Evolutionary conservation across 2,329 filamentous ascomycete species (phyloP).

Genomic region (Paecilomyces fulvus): DNA sequence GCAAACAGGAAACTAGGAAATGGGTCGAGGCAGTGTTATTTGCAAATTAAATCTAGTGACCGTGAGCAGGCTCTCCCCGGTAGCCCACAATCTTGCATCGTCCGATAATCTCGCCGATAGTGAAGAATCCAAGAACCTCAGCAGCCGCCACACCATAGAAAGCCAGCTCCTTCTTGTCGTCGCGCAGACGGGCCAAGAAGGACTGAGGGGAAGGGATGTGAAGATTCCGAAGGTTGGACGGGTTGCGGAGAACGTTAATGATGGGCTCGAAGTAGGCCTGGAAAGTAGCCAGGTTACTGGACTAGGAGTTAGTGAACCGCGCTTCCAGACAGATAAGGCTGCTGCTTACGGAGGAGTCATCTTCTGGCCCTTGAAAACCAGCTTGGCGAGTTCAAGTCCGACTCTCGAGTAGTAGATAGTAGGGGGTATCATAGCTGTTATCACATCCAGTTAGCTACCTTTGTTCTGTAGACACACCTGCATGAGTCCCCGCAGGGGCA

Average conservation of each 20-base stretch:
- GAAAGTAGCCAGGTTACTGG: conserved; percentile 69
- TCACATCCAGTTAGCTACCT: not conserved
- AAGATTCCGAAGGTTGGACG: conserved; percentile 50
- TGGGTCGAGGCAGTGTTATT: conserved; percentile 15
- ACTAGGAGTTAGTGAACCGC: conserved; percentile 3
- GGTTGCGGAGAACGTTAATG: conserved; percentile 63
- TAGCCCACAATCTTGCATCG: conserved; percentile 94
- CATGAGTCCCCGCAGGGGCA: not conserved
- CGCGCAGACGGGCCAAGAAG: conserved; percentile 52
- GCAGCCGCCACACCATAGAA: conserved; percentile 69
- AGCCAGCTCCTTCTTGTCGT: conserved; percentile 62
- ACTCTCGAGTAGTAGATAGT: conserved; percentile 90
- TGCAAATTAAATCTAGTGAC: conserved; percentile 21
- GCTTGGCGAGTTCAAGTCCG: conserved; percentile 74
- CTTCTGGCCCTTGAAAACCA: conserved; percentile 78
- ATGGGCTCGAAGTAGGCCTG: conserved; percentile 76
- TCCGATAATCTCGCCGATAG: conserved; percentile 92
- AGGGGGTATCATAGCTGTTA: conserved; percentile 70
- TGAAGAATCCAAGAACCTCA: conserved; percentile 94
- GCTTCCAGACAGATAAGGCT: conserved; percentile 2
- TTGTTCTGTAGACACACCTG: not conserved
- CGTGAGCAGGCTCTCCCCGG: conserved; percentile 53
- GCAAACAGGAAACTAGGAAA: conserved; percentile 24
- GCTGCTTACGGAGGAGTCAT: conserved; percentile 87
- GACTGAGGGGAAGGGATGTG: conserved; percentile 47